phyloP scores from a whole-genome alignment of 1,139 yeast genomes.

The Groenewaldozyma sp. region DNA sequence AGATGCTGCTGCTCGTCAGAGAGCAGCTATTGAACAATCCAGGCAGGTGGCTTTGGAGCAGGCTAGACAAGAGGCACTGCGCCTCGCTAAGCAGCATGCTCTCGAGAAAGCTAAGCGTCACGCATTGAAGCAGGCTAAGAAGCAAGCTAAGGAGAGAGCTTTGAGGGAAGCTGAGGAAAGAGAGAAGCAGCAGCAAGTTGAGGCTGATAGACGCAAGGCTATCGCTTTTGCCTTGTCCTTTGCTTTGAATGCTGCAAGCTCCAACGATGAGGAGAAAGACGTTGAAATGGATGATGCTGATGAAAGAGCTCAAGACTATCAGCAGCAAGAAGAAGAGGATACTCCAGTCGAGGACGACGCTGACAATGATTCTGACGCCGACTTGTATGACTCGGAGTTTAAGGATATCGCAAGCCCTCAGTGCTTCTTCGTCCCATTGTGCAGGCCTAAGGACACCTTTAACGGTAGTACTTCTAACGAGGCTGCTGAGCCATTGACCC shows the following conservation, averaged over 20 bases:
- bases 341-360: slow-evolving; percentile 2
- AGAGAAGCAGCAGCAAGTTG: neutral
- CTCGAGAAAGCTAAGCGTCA: neutral
- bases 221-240: neutral
- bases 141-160: too few relatives aligned
- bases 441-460: neutral
- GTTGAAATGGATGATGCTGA: slow-evolving; percentile 3
- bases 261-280: neutral
- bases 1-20: too few relatives aligned
- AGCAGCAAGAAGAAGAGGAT: neutral
- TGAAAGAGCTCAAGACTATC: neutral
- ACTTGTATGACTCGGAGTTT: neutral
- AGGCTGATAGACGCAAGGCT: neutral
- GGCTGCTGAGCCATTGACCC: neutral
- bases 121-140: slow-evolving; percentile 1
- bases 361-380: slow-evolving; percentile 2
- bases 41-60: too few relatives aligned
- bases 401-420: slow-evolving; percentile 4
- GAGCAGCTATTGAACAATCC: too few relatives aligned
- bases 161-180: slow-evolving; percentile 1
- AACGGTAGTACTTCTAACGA: slow-evolving; percentile 1
- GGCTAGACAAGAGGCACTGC: too few relatives aligned
- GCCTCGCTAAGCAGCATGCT: too few relatives aligned
- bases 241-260: neutral
- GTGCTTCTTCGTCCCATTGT: neutral